Conservation (phyloP, 2,329 filamentous ascomycete genomes). For the Fusarium neocosmosporiellum region DNA sequence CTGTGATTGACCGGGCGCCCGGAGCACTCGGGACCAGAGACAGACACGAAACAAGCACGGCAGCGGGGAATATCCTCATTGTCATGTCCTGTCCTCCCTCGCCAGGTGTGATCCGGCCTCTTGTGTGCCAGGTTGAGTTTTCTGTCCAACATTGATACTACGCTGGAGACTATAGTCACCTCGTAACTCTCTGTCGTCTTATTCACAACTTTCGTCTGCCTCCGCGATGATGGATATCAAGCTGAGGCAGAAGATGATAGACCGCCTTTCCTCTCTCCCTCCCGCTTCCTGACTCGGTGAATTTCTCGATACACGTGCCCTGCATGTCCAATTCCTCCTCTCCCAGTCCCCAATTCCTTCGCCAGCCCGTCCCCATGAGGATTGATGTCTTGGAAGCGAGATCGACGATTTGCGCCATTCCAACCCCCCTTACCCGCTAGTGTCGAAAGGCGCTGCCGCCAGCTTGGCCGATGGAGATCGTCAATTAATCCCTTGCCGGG, state of each 20-base stretch:
- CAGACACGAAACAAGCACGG: conserved; percentile 23
- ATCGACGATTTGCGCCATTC: conserved; percentile 20
- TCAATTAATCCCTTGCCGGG: conserved; percentile 29
- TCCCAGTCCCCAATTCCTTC: neutral
- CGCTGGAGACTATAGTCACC: neutral
- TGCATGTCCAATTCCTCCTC: neutral
- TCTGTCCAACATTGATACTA: conserved; percentile 15
- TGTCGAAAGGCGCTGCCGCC: conserved; percentile 26
- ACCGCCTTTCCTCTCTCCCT: neutral
- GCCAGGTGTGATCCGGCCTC: neutral
- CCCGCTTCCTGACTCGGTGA: neutral
- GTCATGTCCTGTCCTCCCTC: neutral
- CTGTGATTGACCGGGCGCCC: conserved; percentile 11
- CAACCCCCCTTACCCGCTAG: conserved; percentile 27
- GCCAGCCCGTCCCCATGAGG: neutral
- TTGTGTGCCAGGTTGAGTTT: conserved; percentile 12
- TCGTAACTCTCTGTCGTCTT: neutral
- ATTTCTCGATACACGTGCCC: neutral
- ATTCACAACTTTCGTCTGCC: neutral
- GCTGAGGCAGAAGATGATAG: neutral
- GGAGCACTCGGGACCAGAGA: conserved; percentile 15
- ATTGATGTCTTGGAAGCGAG: conserved; percentile 7
- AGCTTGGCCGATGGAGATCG: conserved; percentile 37
- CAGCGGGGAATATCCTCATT: conserved; percentile 20
- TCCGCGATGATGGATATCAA: conserved; percentile 1